Conservation (phyloP, 2,329 filamentous ascomycete species). For the Colletotrichum spaethianum region DNA sequence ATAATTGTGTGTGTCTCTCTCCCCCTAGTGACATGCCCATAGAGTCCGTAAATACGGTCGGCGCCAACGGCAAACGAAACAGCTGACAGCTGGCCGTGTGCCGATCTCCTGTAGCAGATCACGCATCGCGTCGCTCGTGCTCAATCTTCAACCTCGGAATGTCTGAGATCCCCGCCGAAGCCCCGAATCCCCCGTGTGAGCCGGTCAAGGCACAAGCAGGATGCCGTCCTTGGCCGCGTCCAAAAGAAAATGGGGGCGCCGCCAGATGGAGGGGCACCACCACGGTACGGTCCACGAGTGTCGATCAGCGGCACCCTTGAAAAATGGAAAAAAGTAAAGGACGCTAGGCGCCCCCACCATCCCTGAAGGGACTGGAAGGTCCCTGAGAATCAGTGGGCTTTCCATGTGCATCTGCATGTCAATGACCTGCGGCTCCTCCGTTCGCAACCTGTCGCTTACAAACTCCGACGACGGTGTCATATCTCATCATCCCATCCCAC, state of each 20-base stretch:
- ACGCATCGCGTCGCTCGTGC: background rate
- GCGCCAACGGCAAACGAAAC: background rate
- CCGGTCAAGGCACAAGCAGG: background rate
- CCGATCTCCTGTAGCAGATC: constrained; percentile 29
- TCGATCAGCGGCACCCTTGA: constrained; percentile 33
- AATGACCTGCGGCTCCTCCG: constrained; percentile 4
- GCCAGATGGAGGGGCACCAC: constrained; percentile 1
- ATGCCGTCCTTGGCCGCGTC: constrained; percentile 3
- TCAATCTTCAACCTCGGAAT: background rate
- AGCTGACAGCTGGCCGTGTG: constrained; percentile 5
- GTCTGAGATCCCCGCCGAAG: constrained; percentile 7
- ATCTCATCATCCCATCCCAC: background rate
- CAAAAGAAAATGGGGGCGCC: background rate
- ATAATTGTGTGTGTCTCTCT: too few relatives aligned
- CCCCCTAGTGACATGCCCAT: background rate
- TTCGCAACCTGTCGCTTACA: constrained; percentile 3
- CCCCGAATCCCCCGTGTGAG: constrained; percentile 14
- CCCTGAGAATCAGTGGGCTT: constrained; percentile 17
- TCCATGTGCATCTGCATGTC: constrained; percentile 7
- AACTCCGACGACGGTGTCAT: constrained; percentile 12
- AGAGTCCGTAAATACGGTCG: constrained; percentile 18
- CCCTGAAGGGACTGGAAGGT: constrained; percentile 17
- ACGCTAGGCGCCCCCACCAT: constrained; percentile 3
- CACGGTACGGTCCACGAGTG: too few relatives aligned
- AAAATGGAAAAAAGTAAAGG: background rate